phyloP scores from a whole-genome alignment of 345 rosid species.

The Cardiospermum halicacabum region DNA sequence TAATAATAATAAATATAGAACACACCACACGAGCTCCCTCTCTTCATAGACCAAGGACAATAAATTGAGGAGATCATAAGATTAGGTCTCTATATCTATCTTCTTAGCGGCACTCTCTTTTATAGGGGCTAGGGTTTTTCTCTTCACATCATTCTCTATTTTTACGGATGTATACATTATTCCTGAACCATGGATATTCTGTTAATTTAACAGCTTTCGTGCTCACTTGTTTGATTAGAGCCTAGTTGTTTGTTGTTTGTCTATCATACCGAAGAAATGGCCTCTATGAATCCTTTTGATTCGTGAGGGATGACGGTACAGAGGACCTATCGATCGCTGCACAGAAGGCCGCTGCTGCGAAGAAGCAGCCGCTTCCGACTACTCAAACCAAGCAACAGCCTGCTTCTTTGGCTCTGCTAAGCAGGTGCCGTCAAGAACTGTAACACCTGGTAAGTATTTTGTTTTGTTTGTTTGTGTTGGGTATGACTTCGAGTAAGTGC shows the following conservation, averaged over 20 bases:
- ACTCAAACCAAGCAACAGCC: too few relatives aligned
- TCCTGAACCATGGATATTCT: conserved; percentile 26
- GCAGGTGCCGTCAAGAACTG: conserved; percentile 72
- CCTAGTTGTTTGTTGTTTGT: background rate
- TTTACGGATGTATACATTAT: conserved; percentile 12
- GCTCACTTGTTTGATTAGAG: conserved; percentile 19
- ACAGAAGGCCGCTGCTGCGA: conserved; percentile 23
- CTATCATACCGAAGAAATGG: conserved; percentile 37
- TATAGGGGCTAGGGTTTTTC: conserved; percentile 41
- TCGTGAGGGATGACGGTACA: conserved; percentile 65
- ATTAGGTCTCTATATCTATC: conserved; percentile 16
- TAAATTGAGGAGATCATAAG: conserved; percentile 15
- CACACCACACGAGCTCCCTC: conserved; percentile 11
- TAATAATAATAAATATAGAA: conserved; percentile 2
- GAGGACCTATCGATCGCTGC: conserved; percentile 74
- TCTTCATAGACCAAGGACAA: conserved; percentile 2
- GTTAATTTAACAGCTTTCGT: conserved; percentile 21
- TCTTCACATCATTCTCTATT: background rate
- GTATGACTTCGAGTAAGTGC: background rate
- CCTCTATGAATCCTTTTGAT: conserved; percentile 77
- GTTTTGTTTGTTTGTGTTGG: background rate
- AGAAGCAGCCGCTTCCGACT: too few relatives aligned
- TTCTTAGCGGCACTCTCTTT: background rate
- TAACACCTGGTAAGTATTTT: conserved; percentile 63
- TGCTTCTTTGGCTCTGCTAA: conserved; percentile 42